A percentile compares a stretch with the other conserved stretches of the same genome.
Evolutionary conservation across 768 basidiomycete species (phyloP).

Genomic region (Kwoniella sp.): DNA sequence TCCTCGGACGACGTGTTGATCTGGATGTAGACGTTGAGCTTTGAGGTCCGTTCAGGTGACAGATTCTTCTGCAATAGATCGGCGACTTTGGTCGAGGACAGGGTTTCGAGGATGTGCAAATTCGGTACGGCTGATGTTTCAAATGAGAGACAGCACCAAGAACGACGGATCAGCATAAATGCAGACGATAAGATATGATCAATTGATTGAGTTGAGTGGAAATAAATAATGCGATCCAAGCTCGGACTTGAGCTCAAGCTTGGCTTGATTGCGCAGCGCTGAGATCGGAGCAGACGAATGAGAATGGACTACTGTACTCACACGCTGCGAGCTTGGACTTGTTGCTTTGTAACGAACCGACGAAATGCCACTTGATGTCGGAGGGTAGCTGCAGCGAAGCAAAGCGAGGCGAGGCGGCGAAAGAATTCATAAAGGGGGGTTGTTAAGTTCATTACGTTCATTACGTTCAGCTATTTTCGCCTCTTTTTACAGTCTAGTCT

Average conservation of each 20-base stretch:
- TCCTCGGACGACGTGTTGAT: constrained; percentile 95
- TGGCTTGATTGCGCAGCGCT: no score
- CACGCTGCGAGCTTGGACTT: constrained; percentile 87
- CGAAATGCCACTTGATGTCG: constrained; percentile 95
- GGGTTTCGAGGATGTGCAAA: constrained; percentile 80
- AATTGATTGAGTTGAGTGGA: no score
- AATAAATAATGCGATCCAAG: neutral
- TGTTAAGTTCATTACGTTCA: no score
- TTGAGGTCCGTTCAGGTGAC: constrained; percentile 60
- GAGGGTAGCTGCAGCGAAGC: constrained; percentile 70
- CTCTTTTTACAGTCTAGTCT: no score
- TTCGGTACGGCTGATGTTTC: constrained; percentile 75
- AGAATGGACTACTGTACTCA: no score
- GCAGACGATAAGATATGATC: no score
- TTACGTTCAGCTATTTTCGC: no score
- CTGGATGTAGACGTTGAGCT: constrained; percentile 83
- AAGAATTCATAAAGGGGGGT: no score
- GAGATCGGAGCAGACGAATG: no score
- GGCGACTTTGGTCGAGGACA: constrained; percentile 79
- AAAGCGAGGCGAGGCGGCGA: no score
- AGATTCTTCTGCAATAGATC: constrained; percentile 75
- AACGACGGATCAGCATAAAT: no score
- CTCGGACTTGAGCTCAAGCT: no score
- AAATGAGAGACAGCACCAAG: neutral
- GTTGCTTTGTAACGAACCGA: constrained; percentile 89